These are phyloP conservation scores for Xerocomus brunneocitrinus DNA, from an alignment of 768 basidiomycete genomes.

Conservation along the genomic window DNA sequence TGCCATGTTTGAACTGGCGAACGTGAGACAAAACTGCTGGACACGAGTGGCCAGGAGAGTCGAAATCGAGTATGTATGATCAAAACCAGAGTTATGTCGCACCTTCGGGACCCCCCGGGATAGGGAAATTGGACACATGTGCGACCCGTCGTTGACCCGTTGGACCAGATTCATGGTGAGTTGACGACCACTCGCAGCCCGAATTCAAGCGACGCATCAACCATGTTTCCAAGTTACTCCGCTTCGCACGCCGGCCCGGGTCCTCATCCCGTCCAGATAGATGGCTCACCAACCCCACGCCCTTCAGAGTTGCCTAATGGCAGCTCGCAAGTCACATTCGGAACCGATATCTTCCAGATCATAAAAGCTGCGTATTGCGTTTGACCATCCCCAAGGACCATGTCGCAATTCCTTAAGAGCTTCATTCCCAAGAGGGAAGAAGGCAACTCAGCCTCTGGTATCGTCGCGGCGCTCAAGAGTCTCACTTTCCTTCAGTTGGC, in stretches of 20 bases:
- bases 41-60: no score
- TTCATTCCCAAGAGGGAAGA: constrained; percentile 48
- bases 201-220: background rate
- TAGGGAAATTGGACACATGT: no score
- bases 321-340: background rate
- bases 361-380: constrained; percentile 13
- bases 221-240: background rate
- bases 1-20: no score
- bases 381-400: background rate
- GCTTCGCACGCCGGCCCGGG: background rate
- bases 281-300: background rate
- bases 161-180: no score
- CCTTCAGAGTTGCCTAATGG: background rate
- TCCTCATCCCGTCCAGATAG: background rate
- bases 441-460: constrained; percentile 30
- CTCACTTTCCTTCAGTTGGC: constrained; percentile 56
- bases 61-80: background rate
- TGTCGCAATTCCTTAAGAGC: constrained; percentile 39
- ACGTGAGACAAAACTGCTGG: no score
- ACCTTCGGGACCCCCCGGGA: background rate
- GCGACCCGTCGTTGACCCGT: background rate
- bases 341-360: constrained; percentile 1
- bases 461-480: constrained; percentile 40
- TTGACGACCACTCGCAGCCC: background rate
- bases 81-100: background rate